Conservation (phyloP, 2,329 filamentous ascomycete genomes). For the Aspergillus amoenus region DNA sequence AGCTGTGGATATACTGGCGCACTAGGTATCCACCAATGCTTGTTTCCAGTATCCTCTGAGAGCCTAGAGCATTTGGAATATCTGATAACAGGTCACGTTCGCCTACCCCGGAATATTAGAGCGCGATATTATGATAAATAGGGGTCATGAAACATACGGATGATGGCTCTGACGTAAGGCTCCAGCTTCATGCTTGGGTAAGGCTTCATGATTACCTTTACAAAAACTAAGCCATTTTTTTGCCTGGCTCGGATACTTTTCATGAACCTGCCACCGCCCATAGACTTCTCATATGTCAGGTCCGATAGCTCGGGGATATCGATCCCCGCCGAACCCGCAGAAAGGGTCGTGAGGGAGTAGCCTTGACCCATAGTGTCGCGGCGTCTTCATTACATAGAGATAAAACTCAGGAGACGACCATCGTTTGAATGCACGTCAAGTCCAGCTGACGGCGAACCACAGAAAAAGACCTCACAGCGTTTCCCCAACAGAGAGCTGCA, state of each 20-base stretch:
- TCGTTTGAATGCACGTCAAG: not conserved
- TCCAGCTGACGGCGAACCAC: not conserved
- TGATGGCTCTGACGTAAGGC: constrained; percentile 73
- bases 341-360: constrained; percentile 89
- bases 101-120: constrained; percentile 49
- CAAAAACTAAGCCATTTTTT: constrained; percentile 85
- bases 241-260: constrained; percentile 91
- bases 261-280: constrained; percentile 92
- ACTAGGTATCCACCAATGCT: constrained; percentile 89
- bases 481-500: not conserved
- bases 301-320: constrained; percentile 91
- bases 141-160: constrained; percentile 55
- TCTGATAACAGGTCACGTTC: constrained; percentile 77
- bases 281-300: constrained; percentile 84
- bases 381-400: constrained; percentile 30
- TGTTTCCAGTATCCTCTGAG: constrained; percentile 89
- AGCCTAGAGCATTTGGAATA: constrained; percentile 86
- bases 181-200: constrained; percentile 78
- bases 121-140: not conserved
- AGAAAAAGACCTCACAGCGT: not conserved
- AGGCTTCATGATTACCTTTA: constrained; percentile 93
- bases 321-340: constrained; percentile 87
- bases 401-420: not conserved
- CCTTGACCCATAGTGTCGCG: constrained; percentile 80
- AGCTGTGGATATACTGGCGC: constrained; percentile 93